Percentiles rank a stretch among this genome's conserved stretches.
phyloP scores from a whole-genome alignment of 441 rosid genomes.

The Cnidoscolus chayamansa region DNA sequence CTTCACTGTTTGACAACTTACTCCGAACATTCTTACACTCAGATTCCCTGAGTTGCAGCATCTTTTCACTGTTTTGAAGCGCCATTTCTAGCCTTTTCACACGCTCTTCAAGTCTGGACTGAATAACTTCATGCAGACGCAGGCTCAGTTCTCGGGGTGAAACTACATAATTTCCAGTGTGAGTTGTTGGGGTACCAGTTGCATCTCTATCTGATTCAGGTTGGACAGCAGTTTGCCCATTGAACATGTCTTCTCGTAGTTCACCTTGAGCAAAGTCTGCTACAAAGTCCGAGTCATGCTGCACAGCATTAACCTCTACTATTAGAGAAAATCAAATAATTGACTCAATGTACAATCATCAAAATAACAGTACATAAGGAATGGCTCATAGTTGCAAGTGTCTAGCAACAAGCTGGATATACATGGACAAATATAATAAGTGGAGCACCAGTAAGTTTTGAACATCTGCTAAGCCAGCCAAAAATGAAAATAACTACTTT shows the following conservation, averaged over 20 bases:
- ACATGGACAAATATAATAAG: no score
- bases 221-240: conserved; percentile 27
- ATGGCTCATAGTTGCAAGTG: neutral
- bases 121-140: conserved; percentile 70
- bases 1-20: conserved; percentile 33
- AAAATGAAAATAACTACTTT: no score
- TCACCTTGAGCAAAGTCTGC: conserved; percentile 68
- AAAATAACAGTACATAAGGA: neutral
- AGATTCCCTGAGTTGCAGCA: conserved; percentile 51
- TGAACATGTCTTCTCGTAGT: conserved; percentile 39
- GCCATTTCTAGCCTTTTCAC: conserved; percentile 69
- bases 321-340: neutral
- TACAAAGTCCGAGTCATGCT: conserved; percentile 61
- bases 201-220: conserved; percentile 47
- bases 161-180: conserved; percentile 56
- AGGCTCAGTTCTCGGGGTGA: conserved; percentile 74
- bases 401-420: no score
- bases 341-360: neutral
- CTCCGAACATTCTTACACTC: conserved; percentile 33
- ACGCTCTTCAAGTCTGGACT: conserved; percentile 61
- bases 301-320: conserved; percentile 23
- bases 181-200: conserved; percentile 51
- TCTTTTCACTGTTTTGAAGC: conserved; percentile 63
- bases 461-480: no score
- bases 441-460: no score